Percentiles rank a stretch among this genome's conserved stretches.
Evolutionary conservation across 805 yeast species (phyloP).

Genomic region (Hanseniaspora lachancei): DNA sequence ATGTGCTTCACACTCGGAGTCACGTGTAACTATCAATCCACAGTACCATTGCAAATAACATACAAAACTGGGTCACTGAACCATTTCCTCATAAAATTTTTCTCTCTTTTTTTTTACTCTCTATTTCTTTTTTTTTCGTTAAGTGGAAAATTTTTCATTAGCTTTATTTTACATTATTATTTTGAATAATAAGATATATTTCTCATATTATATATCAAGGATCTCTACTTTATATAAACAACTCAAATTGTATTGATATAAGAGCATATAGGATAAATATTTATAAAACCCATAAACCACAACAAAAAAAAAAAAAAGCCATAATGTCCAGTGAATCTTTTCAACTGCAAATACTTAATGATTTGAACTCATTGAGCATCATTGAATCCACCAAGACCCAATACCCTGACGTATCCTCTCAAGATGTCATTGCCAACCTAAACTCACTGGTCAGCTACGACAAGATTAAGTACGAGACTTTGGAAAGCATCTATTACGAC

Average conservation of each 20-base stretch:
- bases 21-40: too few species aligned
- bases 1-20: too few species aligned
- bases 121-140: not conserved
- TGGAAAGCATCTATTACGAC: slow-evolving; percentile 63
- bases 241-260: too few species aligned
- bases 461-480: slow-evolving; percentile 60
- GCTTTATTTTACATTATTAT: too few species aligned
- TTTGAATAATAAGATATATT: too few species aligned
- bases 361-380: slow-evolving; percentile 47
- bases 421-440: slow-evolving; percentile 65
- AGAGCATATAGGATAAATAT: too few species aligned
- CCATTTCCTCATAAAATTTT: too few species aligned
- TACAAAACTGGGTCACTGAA: too few species aligned
- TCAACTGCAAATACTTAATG: slow-evolving; percentile 49
- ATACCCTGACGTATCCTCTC: slow-evolving; percentile 55
- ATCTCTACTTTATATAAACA: too few species aligned
- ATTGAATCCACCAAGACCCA: slow-evolving; percentile 56
- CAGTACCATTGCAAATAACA: too few species aligned
- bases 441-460: slow-evolving; percentile 73
- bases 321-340: slow-evolving; percentile 47
- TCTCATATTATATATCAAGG: too few species aligned
- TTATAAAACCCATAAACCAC: not conserved
- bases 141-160: not conserved
- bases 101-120: not conserved
- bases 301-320: not conserved